phyloP scores from a whole-genome alignment of 2,329 filamentous ascomycete species.

The Dactylella cylindrospora region DNA sequence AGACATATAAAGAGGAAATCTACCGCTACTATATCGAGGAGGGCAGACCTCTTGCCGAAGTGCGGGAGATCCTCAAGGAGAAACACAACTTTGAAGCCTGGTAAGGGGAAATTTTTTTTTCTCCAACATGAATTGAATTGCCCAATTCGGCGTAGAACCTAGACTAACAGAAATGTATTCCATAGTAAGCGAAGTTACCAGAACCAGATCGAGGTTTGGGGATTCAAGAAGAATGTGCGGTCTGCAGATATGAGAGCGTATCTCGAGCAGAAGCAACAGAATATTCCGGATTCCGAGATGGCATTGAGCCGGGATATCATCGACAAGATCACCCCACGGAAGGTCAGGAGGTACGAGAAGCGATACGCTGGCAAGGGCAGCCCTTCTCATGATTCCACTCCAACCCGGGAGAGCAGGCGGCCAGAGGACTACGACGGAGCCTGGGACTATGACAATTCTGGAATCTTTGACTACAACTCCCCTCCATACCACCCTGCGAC shows the following conservation, averaged over 20 bases:
- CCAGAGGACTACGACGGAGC: slow-evolving; percentile 25
- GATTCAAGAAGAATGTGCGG: slow-evolving; percentile 43
- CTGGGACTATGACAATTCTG: slow-evolving; percentile 33
- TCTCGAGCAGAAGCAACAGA: slow-evolving; percentile 38
- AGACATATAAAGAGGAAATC: slow-evolving; percentile 43
- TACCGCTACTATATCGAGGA: slow-evolving; percentile 44
- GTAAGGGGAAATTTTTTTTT: too few species aligned
- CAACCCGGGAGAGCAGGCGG: slow-evolving; percentile 34
- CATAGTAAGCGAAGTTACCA: slow-evolving; percentile 43
- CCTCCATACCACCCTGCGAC: slow-evolving; percentile 34
- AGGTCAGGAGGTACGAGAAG: slow-evolving; percentile 43
- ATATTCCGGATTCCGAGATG: slow-evolving; percentile 39
- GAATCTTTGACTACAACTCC: slow-evolving; percentile 39
- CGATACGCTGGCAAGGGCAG: slow-evolving; percentile 41
- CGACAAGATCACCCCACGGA: slow-evolving; percentile 42
- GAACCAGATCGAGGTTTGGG: slow-evolving; percentile 44
- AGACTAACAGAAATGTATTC: slow-evolving; percentile 29
- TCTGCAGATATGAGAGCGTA: slow-evolving; percentile 43
- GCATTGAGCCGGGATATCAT: slow-evolving; percentile 41
- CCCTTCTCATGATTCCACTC: slow-evolving; percentile 22
- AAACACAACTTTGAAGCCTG: slow-evolving; percentile 44
- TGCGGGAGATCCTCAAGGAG: slow-evolving; percentile 40
- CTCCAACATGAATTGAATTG: too few species aligned
- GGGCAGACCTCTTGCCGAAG: slow-evolving; percentile 38
- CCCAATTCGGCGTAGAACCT: background rate